A percentile compares a stretch with the other conserved stretches of the same genome.
These are phyloP conservation scores for Umbelopsis isabellina DNA, from an alignment of 192 early-diverging fungal species.

Conservation along the genomic window DNA sequence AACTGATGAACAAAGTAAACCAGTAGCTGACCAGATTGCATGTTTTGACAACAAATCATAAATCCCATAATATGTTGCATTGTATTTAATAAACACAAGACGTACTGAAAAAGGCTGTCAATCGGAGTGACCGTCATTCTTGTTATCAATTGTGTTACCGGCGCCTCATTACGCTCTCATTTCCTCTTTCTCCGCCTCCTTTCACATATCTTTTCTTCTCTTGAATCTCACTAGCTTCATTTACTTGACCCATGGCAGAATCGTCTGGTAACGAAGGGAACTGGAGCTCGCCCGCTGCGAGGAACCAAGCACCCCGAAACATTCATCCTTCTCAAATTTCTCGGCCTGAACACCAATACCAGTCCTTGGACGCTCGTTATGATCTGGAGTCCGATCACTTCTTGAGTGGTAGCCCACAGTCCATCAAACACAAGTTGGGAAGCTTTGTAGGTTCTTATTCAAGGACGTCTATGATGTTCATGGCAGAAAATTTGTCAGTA, in stretches of 20 bases:
- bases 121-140: neutral
- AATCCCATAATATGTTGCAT: too few relatives aligned
- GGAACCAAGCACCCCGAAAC: slow-evolving; percentile 16
- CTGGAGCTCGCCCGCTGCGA: neutral
- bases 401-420: slow-evolving; percentile 2
- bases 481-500: slow-evolving; percentile 38
- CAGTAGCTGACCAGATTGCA: neutral
- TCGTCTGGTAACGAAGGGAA: neutral
- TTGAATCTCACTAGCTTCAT: neutral
- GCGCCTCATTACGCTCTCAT: neutral
- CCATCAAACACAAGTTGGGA: slow-evolving; percentile 23
- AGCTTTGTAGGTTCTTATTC: slow-evolving; percentile 39
- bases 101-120: neutral
- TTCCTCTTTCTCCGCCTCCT: slow-evolving; percentile 12
- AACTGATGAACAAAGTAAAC: slow-evolving; percentile 47
- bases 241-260: slow-evolving; percentile 7
- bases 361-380: slow-evolving; percentile 13
- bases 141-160: slow-evolving; percentile 6
- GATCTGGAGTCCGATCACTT: neutral
- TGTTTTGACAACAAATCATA: neutral
- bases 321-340: slow-evolving; percentile 30
- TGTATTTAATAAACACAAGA: too few relatives aligned
- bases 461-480: slow-evolving; percentile 33
- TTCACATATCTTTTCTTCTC: neutral
- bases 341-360: neutral